Percentiles rank a stretch among this genome's conserved stretches.
phyloP scores from a whole-genome alignment of 169 alveolate species.

The Cryptosporidium sp. region DNA sequence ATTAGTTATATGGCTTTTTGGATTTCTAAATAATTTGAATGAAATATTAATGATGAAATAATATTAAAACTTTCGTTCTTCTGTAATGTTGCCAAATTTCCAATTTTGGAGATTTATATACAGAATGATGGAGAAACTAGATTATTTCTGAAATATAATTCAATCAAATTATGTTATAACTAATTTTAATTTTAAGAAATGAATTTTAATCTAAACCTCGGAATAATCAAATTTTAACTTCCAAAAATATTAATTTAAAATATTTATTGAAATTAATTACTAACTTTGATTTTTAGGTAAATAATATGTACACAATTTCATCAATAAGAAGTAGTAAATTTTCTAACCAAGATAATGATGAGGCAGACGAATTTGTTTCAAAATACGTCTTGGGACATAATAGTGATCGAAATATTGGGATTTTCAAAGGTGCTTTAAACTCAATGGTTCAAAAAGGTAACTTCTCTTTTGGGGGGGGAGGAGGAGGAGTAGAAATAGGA shows the following conservation, averaged over 20 bases:
- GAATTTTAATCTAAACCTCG: background rate
- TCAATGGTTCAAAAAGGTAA: conserved; percentile 30
- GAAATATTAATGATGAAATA: conserved; percentile 26
- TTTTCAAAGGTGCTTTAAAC: conserved; percentile 44
- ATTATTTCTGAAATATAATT: conserved; percentile 18
- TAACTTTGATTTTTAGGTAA: conserved; percentile 50
- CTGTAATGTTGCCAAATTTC: conserved; percentile 33
- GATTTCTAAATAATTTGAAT: background rate
- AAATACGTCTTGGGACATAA: conserved; percentile 29
- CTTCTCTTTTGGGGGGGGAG: conserved; percentile 58
- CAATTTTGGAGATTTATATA: background rate
- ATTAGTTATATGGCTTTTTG: background rate
- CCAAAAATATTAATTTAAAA: background rate
- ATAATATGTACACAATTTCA: conserved; percentile 61
- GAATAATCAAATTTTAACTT: background rate
- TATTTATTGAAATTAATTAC: background rate
- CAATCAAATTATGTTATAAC: background rate
- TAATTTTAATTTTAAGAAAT: background rate
- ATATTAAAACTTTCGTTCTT: conserved; percentile 70
- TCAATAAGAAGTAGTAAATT: conserved; percentile 40
- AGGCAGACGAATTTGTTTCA: conserved; percentile 50
- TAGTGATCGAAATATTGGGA: conserved; percentile 51
- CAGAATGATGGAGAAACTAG: conserved; percentile 62
- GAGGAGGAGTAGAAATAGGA: background rate
- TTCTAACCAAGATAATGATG: conserved; percentile 42